Percentiles rank a stretch among this genome's conserved stretches.
phyloP scores from a whole-genome alignment of 2,329 filamentous ascomycete species.

The Didymosphaeria variabile region DNA sequence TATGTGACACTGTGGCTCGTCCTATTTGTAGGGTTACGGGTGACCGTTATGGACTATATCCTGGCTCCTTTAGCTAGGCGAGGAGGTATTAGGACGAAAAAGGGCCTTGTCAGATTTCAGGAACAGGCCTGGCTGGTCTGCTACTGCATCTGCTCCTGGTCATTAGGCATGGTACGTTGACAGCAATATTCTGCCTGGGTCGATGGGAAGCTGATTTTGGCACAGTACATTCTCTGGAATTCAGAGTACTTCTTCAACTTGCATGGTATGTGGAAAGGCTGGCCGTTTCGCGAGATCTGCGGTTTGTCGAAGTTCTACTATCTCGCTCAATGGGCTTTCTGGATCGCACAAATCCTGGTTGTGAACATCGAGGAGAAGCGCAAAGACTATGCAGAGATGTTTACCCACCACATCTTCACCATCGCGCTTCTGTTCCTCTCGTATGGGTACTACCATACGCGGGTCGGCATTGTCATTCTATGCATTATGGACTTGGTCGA shows the following conservation, averaged over 20 bases:
- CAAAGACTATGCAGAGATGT: slow-evolving; percentile 97
- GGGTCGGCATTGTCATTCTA: slow-evolving; percentile 87
- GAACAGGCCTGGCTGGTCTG: slow-evolving; percentile 93
- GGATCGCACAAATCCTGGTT: slow-evolving; percentile 92
- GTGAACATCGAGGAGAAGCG: slow-evolving; percentile 93
- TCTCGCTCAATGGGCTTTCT: slow-evolving; percentile 88
- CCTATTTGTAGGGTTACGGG: slow-evolving; percentile 86
- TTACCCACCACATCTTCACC: slow-evolving; percentile 92
- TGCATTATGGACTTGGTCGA: slow-evolving; percentile 95
- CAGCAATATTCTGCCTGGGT: slow-evolving; percentile 12
- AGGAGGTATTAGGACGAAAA: slow-evolving; percentile 77
- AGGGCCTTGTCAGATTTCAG: slow-evolving; percentile 82
- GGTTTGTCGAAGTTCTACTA: slow-evolving; percentile 88
- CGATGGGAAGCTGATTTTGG: slow-evolving; percentile 23
- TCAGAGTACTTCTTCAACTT: slow-evolving; percentile 83
- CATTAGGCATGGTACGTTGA: slow-evolving; percentile 75
- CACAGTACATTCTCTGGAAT: slow-evolving; percentile 79
- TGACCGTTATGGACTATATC: slow-evolving; percentile 85
- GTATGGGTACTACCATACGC: slow-evolving; percentile 87
- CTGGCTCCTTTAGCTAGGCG: slow-evolving; percentile 78
- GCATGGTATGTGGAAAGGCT: slow-evolving; percentile 81
- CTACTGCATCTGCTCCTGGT: slow-evolving; percentile 85
- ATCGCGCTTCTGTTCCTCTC: slow-evolving; percentile 80
- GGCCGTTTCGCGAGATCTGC: slow-evolving; percentile 79
- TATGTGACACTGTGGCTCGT: slow-evolving; percentile 82